A percentile compares a stretch with the other conserved stretches of the same genome.
phyloP scores from a whole-genome alignment of 1,284 basidiomycete genomes.

The Retiboletus flavoniger region DNA sequence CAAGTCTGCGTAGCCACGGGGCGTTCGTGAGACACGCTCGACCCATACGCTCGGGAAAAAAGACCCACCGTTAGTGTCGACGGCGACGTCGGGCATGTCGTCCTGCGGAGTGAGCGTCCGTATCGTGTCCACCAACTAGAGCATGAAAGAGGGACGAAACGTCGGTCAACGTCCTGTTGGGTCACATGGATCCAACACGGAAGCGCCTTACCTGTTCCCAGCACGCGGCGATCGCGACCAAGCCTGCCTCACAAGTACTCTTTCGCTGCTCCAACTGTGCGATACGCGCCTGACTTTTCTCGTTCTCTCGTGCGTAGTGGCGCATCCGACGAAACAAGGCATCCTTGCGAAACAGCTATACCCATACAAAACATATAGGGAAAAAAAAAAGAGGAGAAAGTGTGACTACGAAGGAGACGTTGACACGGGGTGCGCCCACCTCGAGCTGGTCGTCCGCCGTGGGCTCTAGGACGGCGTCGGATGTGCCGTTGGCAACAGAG shows the following conservation, averaged over 20 bases:
- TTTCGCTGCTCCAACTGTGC: constrained; percentile 74
- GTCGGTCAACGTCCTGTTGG: constrained; percentile 2
- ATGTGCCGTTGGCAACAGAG: constrained; percentile 42
- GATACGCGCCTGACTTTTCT: constrained; percentile 66
- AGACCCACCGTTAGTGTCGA: constrained; percentile 46
- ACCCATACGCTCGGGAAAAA: background rate
- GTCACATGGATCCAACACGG: background rate
- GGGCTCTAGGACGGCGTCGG: constrained; percentile 50
- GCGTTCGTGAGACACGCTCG: background rate
- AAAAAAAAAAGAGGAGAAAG: constrained; percentile 11
- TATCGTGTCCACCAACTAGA: constrained; percentile 68
- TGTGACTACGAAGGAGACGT: constrained; percentile 27
- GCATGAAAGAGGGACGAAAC: background rate
- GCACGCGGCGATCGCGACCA: constrained; percentile 83
- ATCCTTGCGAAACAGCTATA: constrained; percentile 80
- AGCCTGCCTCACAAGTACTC: constrained; percentile 71
- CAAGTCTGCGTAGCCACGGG: constrained; percentile 26
- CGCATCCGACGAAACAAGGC: constrained; percentile 92
- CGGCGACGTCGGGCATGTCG: constrained; percentile 44
- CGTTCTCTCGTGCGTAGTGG: constrained; percentile 82
- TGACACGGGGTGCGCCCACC: constrained; percentile 44
- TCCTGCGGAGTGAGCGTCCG: constrained; percentile 59
- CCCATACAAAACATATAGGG: constrained; percentile 7
- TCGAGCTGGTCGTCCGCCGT: constrained; percentile 67
- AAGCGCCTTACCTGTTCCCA: constrained; percentile 73